phyloP scores from a whole-genome alignment of 2,329 filamentous ascomycete species.

The Cladophialophora exuberans region DNA sequence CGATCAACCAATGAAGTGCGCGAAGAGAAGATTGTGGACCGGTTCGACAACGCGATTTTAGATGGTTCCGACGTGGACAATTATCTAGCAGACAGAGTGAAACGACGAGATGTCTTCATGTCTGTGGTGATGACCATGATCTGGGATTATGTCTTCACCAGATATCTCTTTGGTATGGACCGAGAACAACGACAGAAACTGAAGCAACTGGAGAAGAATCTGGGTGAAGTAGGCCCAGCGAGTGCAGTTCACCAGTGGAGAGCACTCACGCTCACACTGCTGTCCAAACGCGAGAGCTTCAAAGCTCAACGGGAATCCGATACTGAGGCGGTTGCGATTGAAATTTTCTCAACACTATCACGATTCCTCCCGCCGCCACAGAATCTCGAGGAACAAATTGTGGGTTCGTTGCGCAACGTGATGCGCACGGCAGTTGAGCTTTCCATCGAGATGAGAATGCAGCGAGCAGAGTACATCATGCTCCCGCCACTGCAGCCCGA shows the following conservation, averaged over 20 bases:
- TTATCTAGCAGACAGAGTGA: slow-evolving; percentile 85
- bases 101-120: slow-evolving; percentile 94
- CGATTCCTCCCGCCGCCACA: slow-evolving; percentile 84
- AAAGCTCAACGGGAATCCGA: slow-evolving; percentile 81
- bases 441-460: slow-evolving; percentile 95
- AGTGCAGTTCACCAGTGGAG: slow-evolving; percentile 97
- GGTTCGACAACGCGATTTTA: slow-evolving; percentile 89
- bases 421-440: slow-evolving; percentile 86
- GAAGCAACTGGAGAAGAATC: slow-evolving; percentile 89
- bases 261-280: slow-evolving; percentile 87
- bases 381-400: slow-evolving; percentile 77
- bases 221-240: slow-evolving; percentile 82
- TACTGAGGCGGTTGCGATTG: slow-evolving; percentile 92
- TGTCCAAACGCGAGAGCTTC: slow-evolving; percentile 80
- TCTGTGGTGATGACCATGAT: slow-evolving; percentile 99
- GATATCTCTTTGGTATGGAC: slow-evolving; percentile 98
- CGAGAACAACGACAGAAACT: slow-evolving; percentile 96
- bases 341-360: slow-evolving; percentile 81
- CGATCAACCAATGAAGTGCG: slow-evolving; percentile 81
- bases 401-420: slow-evolving; percentile 82
- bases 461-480: slow-evolving; percentile 98
- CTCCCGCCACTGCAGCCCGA: slow-evolving; percentile 91
- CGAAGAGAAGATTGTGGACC: slow-evolving; percentile 90
- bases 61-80: slow-evolving; percentile 91
- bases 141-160: slow-evolving; percentile 97